Conservation (phyloP, 805 yeast genomes). For the Candida oleophila region DNA sequence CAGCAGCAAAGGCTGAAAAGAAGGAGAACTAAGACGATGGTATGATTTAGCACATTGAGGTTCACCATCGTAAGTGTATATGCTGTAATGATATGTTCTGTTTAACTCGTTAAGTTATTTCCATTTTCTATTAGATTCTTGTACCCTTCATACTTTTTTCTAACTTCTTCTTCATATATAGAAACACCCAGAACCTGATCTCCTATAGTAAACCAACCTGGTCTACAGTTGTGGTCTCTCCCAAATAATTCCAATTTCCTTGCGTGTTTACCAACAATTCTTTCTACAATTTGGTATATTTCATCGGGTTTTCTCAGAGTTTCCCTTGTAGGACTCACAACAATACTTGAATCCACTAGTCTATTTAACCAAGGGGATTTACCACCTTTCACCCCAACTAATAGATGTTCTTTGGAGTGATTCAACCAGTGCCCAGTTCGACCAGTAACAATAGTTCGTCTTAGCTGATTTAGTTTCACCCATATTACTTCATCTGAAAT, state of each 20-base stretch:
- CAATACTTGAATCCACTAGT: conserved; percentile 68
- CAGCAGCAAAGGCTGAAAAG: conserved; percentile 7
- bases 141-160: conserved; percentile 34
- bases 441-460: conserved; percentile 90
- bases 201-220: conserved; percentile 89
- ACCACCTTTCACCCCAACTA: conserved; percentile 82
- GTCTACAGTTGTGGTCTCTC: conserved; percentile 77
- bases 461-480: conserved; percentile 87
- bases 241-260: conserved; percentile 90
- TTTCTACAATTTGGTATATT: conserved; percentile 76
- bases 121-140: background rate
- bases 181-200: conserved; percentile 66
- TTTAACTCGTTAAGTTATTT: no score
- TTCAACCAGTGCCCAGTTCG: conserved; percentile 97
- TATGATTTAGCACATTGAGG: background rate
- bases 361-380: conserved; percentile 65
- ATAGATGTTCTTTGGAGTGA: conserved; percentile 87
- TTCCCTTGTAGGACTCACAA: conserved; percentile 83
- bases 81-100: no score
- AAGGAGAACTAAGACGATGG: background rate
- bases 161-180: conserved; percentile 59
- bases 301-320: conserved; percentile 92
- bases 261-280: conserved; percentile 74
- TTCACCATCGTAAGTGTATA: no score
- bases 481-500: conserved; percentile 81